Base-by-base conservation (phyloP, 73 alveolate genomes). In the Symbiodinium natans region DNA sequence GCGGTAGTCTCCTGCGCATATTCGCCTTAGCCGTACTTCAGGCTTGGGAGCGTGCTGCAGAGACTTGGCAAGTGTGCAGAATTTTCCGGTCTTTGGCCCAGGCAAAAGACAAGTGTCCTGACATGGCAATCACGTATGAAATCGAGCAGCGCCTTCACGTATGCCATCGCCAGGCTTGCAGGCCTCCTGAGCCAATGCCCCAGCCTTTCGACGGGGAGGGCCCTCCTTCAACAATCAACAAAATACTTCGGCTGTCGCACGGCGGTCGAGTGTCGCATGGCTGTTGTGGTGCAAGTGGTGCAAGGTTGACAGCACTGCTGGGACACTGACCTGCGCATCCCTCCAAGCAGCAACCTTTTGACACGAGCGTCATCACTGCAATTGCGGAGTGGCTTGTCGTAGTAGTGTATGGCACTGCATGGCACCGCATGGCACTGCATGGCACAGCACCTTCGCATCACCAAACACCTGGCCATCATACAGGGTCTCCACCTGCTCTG, bases 391-490 rank as follows among this genome's bases (percentile, higher is more conserved):
- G n/a, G n/a, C n/a, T n/a, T n/a, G n/a, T n/a, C n/a, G n/a, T n/a
- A n/a, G n/a, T n/a, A n/a, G n/a, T n/a, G n/a, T n/a, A n/a, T n/a
- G n/a, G n/a, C n/a, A n/a, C n/a, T n/a, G n/a, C n/a, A n/a, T n/a
- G n/a, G n/a, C n/a, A n/a, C n/a, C n/a, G n/a, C n/a, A 71, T 71
- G 39, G 10, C 29, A 71, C 41, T 13, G 13, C 59, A 46, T 13
- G 21, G 13, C 54, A 17, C 19, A 39, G 33, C 27, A 73, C 94
- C 94, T 89, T 89, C 15, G 95, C 95, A 68, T 89, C 95, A 40
- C 95, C 95, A 33, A 89, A 89, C 82, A 89, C 86, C 36, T 89
- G 95, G 38, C 95, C 95, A 11, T 89, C 95, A 4, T 89, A 89
- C 13, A 89, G 86, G 25, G 95, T 54, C 74, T 89, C 86, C 23